These are phyloP conservation scores for Corylus heterophylla DNA, from an alignment of 306 rosid genomes.

Conservation along the genomic window DNA sequence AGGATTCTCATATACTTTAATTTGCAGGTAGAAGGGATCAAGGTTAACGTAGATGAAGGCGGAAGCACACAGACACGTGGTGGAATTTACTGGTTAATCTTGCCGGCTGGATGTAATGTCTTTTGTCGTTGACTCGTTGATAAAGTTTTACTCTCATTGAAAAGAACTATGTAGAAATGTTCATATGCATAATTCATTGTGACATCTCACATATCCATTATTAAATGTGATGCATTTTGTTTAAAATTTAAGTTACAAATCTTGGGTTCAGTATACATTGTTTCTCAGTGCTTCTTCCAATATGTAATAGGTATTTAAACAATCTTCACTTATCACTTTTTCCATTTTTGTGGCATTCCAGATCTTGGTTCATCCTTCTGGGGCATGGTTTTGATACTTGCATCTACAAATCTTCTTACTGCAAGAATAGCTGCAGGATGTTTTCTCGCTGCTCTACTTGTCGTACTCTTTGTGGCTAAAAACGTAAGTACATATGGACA, in stretches of 20 bases:
- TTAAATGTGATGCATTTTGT: neutral
- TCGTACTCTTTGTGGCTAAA: conserved; percentile 57
- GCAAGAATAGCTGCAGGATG: conserved; percentile 72
- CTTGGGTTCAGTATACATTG: neutral
- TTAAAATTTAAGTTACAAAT: neutral
- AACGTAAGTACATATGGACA: conserved; percentile 42
- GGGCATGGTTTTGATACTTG: conserved; percentile 72
- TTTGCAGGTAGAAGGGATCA: conserved; percentile 73
- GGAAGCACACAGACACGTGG: conserved; percentile 77
- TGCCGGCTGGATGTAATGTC: conserved; percentile 71
- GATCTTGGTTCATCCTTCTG: conserved; percentile 75
- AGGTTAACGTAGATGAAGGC: conserved; percentile 68
- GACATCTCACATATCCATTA: neutral
- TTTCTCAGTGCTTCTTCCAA: conserved; percentile 1
- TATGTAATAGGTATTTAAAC: neutral
- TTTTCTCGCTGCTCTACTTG: conserved; percentile 52
- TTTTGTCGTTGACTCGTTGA: neutral
- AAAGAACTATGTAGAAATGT: neutral
- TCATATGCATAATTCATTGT: neutral
- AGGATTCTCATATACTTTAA: conserved; percentile 1
- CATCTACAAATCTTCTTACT: conserved; percentile 64
- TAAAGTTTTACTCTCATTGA: neutral
- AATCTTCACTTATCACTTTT: conserved; percentile 4
- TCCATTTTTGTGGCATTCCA: conserved; percentile 23
- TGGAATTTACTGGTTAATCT: conserved; percentile 65